These are phyloP conservation scores for Solanum pimpinellifolium DNA, from an alignment of 257 asterid species.

Conservation along the genomic window DNA sequence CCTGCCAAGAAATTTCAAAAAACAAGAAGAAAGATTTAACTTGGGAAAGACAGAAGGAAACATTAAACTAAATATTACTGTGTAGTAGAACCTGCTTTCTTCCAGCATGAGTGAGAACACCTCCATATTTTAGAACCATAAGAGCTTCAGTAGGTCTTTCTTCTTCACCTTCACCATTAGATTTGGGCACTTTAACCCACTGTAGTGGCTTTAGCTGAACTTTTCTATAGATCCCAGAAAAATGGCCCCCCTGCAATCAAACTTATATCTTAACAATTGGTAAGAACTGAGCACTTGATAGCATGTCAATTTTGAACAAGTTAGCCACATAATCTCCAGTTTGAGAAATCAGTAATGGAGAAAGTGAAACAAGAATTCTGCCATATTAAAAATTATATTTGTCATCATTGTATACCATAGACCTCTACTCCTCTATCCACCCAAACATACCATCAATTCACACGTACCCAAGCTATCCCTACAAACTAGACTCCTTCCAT, in stretches of 20 bases:
- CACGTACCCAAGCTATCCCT: neutral
- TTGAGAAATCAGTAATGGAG: neutral
- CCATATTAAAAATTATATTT: neutral
- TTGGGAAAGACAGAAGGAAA: neutral
- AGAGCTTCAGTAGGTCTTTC: conserved; percentile 90
- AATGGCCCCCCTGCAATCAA: conserved; percentile 83
- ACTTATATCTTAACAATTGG: neutral
- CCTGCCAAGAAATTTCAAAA: conserved; percentile 41
- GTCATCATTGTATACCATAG: neutral
- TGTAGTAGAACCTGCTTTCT: conserved; percentile 62
- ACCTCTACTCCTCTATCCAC: neutral
- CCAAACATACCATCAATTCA: neutral
- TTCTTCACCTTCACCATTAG: conserved; percentile 84
- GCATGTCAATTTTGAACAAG: neutral
- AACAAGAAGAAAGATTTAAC: neutral
- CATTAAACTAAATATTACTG: neutral
- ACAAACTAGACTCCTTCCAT: neutral
- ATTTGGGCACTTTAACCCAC: conserved; percentile 72
- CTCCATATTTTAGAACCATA: conserved; percentile 97
- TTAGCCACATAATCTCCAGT: neutral
- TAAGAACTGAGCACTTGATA: neutral
- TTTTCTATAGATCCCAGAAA: conserved; percentile 93
- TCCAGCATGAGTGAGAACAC: conserved; percentile 99
- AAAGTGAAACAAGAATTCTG: neutral
- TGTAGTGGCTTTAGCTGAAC: conserved; percentile 92